Conservation (phyloP, 2,329 filamentous ascomycete genomes). For the Pleurostoma richardsiae region DNA sequence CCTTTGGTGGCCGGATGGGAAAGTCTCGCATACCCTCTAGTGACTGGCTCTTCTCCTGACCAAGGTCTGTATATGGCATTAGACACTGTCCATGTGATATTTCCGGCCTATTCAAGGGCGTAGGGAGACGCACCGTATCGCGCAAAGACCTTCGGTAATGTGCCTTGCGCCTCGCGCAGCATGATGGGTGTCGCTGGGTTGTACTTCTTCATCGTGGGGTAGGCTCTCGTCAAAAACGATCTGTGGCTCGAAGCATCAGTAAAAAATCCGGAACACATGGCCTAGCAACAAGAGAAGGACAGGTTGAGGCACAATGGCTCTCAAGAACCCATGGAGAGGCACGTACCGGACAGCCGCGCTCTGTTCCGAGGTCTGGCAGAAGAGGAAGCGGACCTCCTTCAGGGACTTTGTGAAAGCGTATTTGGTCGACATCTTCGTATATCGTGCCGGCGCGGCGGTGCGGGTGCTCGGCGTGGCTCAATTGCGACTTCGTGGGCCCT, state of each 20-base stretch:
- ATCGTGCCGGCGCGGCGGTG: no score
- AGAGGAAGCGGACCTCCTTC: conserved; percentile 94
- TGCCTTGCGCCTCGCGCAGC: conserved; percentile 85
- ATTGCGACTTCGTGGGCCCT: background rate
- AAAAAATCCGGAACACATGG: background rate
- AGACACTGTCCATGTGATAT: background rate
- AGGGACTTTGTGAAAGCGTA: conserved; percentile 85
- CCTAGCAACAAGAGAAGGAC: background rate
- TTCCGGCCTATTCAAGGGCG: background rate
- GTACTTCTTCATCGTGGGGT: conserved; percentile 99
- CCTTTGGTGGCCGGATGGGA: background rate
- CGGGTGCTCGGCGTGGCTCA: conserved; percentile 3
- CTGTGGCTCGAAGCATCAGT: conserved; percentile 37
- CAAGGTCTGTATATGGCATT: conserved; percentile 37
- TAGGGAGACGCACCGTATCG: conserved; percentile 68
- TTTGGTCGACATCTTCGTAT: conserved; percentile 73
- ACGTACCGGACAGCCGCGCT: conserved; percentile 83
- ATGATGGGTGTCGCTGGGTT: conserved; percentile 93
- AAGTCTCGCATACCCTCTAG: conserved; percentile 37
- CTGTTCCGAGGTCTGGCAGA: conserved; percentile 90
- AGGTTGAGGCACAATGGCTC: no score
- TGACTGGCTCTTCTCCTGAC: conserved; percentile 51
- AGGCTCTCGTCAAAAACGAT: conserved; percentile 83
- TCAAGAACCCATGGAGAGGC: conserved; percentile 1
- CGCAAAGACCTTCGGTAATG: conserved; percentile 81